These are phyloP conservation scores for Boletus semigastroideus DNA, from an alignment of 1,284 basidiomycete genomes.

Conservation along the genomic window DNA sequence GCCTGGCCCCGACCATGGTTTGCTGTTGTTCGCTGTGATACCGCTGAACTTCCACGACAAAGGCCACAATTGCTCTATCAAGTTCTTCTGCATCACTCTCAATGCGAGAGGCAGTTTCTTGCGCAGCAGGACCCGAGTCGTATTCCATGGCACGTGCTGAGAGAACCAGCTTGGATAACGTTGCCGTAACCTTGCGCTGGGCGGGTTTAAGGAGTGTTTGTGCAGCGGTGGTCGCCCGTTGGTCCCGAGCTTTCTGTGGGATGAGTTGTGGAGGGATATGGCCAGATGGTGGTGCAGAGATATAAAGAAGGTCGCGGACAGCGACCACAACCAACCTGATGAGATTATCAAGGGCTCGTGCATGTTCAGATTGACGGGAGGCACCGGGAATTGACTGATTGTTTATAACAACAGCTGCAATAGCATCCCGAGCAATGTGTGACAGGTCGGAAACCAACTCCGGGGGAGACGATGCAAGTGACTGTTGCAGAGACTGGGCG, in stretches of 20 bases:
- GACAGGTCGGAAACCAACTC: slow-evolving; percentile 62
- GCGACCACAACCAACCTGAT: slow-evolving; percentile 66
- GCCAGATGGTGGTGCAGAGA: slow-evolving; percentile 60
- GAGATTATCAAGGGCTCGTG: slow-evolving; percentile 57
- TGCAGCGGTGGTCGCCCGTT: slow-evolving; percentile 41
- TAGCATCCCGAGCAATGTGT: slow-evolving; percentile 54
- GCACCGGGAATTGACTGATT: slow-evolving; percentile 50
- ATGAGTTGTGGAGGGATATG: slow-evolving; percentile 61
- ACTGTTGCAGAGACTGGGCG: slow-evolving; percentile 63
- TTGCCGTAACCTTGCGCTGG: slow-evolving; percentile 76
- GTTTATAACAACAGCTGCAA: slow-evolving; percentile 58
- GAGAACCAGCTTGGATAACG: slow-evolving; percentile 71
- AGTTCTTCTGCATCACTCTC: slow-evolving; percentile 78
- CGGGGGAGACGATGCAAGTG: slow-evolving; percentile 55
- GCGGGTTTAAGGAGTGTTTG: slow-evolving; percentile 68
- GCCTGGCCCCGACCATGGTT: slow-evolving; percentile 43
- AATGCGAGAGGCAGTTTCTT: slow-evolving; percentile 70
- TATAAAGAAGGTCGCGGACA: slow-evolving; percentile 73
- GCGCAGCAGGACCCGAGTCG: slow-evolving; percentile 59
- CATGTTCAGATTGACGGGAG: slow-evolving; percentile 51
- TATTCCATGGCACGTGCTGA: slow-evolving; percentile 78
- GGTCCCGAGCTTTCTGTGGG: slow-evolving; percentile 48
- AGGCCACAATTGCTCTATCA: slow-evolving; percentile 68
- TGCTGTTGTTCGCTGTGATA: slow-evolving; percentile 44
- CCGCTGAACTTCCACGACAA: slow-evolving; percentile 70